These are phyloP conservation scores for Saksenaea vasiformis DNA, from an alignment of 371 early-diverging fungal genomes.

Conservation along the genomic window DNA sequence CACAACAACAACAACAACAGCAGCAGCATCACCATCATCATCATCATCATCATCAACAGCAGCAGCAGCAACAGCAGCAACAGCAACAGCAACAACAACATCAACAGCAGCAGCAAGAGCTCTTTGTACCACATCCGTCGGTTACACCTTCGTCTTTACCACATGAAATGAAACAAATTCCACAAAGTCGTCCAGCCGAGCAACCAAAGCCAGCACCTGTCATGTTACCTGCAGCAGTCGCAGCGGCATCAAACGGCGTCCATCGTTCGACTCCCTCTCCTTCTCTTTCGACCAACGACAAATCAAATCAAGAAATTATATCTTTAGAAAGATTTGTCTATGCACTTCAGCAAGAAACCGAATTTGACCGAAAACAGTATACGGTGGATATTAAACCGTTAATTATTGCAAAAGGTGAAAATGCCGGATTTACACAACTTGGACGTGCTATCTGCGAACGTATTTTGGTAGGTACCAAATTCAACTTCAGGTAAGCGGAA, in stretches of 20 bases:
- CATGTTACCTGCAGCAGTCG: not conserved
- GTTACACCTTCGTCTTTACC: not conserved
- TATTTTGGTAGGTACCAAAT: conserved; percentile 46
- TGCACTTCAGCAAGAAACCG: conserved; percentile 34
- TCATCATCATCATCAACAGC: conserved; percentile 21
- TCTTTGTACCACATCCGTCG: not conserved
- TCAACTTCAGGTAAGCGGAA: conserved; percentile 48
- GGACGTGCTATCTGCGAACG: conserved; percentile 51
- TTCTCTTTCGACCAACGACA: conserved; percentile 1
- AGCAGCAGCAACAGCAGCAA: conserved; percentile 11
- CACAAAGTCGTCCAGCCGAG: not conserved
- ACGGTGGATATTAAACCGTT: conserved; percentile 39
- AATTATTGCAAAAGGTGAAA: conserved; percentile 28
- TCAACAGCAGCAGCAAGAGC: conserved; percentile 11
- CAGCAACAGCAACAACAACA: conserved; percentile 11
- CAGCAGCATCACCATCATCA: conserved; percentile 18
- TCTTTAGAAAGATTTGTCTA: conserved; percentile 37
- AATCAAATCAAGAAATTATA: conserved; percentile 11
- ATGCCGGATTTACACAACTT: conserved; percentile 43
- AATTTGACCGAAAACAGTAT: conserved; percentile 46
- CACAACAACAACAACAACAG: conserved; percentile 17
- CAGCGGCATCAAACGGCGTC: not conserved
- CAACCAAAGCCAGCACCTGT: not conserved
- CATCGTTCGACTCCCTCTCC: conserved; percentile 3
- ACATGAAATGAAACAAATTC: conserved; percentile 8